phyloP scores from a whole-genome alignment of 202 grass and related monocot species.

The Panicum hallii region DNA sequence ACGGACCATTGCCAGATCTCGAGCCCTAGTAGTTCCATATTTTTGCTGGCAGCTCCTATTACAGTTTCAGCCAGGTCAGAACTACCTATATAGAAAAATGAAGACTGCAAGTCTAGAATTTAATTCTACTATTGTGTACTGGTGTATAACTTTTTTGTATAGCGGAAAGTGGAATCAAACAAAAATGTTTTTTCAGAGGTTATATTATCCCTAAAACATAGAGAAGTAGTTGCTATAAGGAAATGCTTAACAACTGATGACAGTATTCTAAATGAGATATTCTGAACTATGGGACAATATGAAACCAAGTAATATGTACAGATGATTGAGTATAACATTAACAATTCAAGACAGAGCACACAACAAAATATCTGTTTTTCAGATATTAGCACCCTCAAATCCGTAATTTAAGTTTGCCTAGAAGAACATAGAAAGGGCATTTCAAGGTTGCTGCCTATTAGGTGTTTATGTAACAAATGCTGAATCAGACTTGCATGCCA shows the following conservation, averaged over 20 bases:
- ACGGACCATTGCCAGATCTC: constrained; percentile 78
- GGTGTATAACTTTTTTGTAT: constrained; percentile 2
- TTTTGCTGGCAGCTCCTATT: constrained; percentile 76
- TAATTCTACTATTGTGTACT: neutral
- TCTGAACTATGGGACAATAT: constrained; percentile 11
- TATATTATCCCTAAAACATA: constrained; percentile 5
- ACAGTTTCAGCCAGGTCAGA: constrained; percentile 51
- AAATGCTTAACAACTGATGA: constrained; percentile 23
- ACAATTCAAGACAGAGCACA: neutral
- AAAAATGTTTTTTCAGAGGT: constrained; percentile 3
- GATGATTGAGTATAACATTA: constrained; percentile 6
- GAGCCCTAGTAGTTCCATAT: constrained; percentile 77
- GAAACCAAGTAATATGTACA: constrained; percentile 9
- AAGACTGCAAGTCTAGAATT: neutral
- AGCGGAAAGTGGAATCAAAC: neutral
- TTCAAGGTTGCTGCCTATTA: constrained; percentile 21
- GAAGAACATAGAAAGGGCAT: constrained; percentile 1
- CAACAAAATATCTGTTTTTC: neutral
- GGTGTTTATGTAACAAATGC: constrained; percentile 18
- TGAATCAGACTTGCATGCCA: neutral
- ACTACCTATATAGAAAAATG: constrained; percentile 2
- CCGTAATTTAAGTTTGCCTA: constrained; percentile 9
- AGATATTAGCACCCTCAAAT: neutral
- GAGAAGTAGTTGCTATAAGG: neutral
- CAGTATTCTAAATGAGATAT: constrained; percentile 26